A percentile compares a stretch with the other conserved stretches of the same genome.
Evolutionary conservation across 208 protist species (phyloP).

Genomic region (Polymyxa betae): DNA sequence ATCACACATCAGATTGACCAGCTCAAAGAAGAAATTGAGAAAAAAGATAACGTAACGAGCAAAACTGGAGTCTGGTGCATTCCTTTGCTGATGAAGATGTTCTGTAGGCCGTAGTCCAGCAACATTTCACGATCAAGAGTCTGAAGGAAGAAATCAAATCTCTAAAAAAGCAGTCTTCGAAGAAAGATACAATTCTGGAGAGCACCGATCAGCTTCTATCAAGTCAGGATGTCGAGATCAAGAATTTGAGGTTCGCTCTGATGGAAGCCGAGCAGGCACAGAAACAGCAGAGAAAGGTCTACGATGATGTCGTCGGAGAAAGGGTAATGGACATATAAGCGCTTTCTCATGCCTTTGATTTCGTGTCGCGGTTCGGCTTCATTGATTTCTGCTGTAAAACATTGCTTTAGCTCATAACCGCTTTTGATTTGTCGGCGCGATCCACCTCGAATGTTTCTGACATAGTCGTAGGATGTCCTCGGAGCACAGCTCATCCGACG

Average conservation of each 20-base stretch:
- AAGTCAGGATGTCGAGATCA: constrained; percentile 61
- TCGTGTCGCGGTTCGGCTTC: too few species aligned
- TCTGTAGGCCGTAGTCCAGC: constrained; percentile 65
- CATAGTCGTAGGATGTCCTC: constrained; percentile 82
- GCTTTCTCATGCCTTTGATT: neutral
- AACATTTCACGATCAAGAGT: constrained; percentile 72
- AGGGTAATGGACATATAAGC: constrained; percentile 72
- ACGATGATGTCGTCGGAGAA: constrained; percentile 88
- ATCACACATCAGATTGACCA: constrained; percentile 88
- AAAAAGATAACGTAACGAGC: constrained; percentile 86
- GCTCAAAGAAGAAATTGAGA: constrained; percentile 90
- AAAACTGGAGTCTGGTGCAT: constrained; percentile 74
- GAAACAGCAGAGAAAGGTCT: constrained; percentile 84
- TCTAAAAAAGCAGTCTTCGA: constrained; percentile 75
- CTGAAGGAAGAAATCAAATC: constrained; percentile 73
- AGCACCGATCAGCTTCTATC: constrained; percentile 64
- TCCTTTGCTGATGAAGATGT: constrained; percentile 14
- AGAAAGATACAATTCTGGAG: constrained; percentile 78
- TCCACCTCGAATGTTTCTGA: too few species aligned
- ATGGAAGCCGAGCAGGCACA: constrained; percentile 85
- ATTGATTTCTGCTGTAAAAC: too few species aligned
- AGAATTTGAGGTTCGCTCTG: constrained; percentile 67
- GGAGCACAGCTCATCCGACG: constrained; percentile 89
- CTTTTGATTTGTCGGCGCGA: too few species aligned
- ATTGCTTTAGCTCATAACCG: too few species aligned